phyloP scores from a whole-genome alignment of 106 monocot species.

The Dendrobium officinale region DNA sequence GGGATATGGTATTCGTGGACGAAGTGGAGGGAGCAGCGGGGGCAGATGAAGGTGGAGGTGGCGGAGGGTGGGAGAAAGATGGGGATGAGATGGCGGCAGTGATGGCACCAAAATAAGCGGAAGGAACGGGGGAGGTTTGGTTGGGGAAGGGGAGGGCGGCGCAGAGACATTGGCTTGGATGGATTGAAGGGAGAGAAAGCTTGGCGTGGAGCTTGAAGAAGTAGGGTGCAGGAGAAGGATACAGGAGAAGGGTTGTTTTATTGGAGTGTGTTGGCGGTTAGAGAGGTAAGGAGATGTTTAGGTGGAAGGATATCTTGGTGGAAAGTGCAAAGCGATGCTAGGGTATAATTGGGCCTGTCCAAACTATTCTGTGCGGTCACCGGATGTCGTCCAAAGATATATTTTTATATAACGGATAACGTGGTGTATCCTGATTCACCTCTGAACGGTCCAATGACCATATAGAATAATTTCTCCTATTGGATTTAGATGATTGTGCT shows the following conservation, averaged over 20 bases:
- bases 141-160: constrained; percentile 39
- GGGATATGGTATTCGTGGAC: constrained; percentile 11
- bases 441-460: too few relatives aligned
- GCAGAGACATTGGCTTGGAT: constrained; percentile 30
- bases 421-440: too few relatives aligned
- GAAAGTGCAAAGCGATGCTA: background rate
- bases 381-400: too few relatives aligned
- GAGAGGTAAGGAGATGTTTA: background rate
- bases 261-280: background rate
- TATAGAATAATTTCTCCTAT: too few relatives aligned
- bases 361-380: too few relatives aligned
- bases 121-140: constrained; percentile 47
- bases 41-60: background rate
- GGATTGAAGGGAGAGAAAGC: background rate
- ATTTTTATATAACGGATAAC: too few relatives aligned
- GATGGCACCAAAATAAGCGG: constrained; percentile 67
- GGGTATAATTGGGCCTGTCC: background rate
- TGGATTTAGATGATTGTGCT: too few relatives aligned
- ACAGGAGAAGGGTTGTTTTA: background rate
- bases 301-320: background rate
- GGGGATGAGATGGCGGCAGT: constrained; percentile 58
- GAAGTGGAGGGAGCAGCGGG: background rate
- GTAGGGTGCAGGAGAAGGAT: background rate
- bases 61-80: constrained; percentile 19
- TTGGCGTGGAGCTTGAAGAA: background rate